Evolutionary conservation across 257 asterid genomes (phyloP).

Genomic region (Primulina eburnea): DNA sequence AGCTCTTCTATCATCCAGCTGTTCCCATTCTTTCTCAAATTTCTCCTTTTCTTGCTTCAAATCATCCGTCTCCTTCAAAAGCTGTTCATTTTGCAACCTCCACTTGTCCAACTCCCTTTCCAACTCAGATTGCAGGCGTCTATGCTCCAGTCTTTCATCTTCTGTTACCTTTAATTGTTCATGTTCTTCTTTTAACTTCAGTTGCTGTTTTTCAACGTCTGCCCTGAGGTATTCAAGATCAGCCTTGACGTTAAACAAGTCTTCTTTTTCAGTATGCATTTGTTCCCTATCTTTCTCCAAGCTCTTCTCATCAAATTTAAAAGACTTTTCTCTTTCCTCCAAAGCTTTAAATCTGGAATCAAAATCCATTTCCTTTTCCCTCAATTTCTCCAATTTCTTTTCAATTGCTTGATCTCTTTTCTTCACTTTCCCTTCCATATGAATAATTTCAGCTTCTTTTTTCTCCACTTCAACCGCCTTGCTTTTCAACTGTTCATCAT

Average conservation of each 20-base stretch:
- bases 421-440: constrained; percentile 78
- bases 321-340: constrained; percentile 72
- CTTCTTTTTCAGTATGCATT: constrained; percentile 55
- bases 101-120: constrained; percentile 79
- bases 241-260: constrained; percentile 46
- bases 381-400: constrained; percentile 67
- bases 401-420: constrained; percentile 83
- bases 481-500: constrained; percentile 62
- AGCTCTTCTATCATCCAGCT: constrained; percentile 67
- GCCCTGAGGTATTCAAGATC: constrained; percentile 63
- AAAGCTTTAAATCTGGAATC: constrained; percentile 61
- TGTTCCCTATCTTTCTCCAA: constrained; percentile 59
- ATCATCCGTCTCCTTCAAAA: constrained; percentile 67
- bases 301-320: constrained; percentile 60
- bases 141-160: constrained; percentile 71
- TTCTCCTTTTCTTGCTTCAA: constrained; percentile 80
- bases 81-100: constrained; percentile 62
- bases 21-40: constrained; percentile 96
- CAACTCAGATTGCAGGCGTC: constrained; percentile 68
- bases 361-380: constrained; percentile 63
- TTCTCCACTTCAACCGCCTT: constrained; percentile 71
- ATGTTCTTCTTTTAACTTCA: constrained; percentile 50
- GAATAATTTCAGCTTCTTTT: constrained; percentile 76
- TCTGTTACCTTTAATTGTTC: constrained; percentile 77
- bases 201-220: constrained; percentile 55